These are phyloP conservation scores for Kodamaea lidongshanica DNA, from an alignment of 805 yeast genomes.

Conservation along the genomic window DNA sequence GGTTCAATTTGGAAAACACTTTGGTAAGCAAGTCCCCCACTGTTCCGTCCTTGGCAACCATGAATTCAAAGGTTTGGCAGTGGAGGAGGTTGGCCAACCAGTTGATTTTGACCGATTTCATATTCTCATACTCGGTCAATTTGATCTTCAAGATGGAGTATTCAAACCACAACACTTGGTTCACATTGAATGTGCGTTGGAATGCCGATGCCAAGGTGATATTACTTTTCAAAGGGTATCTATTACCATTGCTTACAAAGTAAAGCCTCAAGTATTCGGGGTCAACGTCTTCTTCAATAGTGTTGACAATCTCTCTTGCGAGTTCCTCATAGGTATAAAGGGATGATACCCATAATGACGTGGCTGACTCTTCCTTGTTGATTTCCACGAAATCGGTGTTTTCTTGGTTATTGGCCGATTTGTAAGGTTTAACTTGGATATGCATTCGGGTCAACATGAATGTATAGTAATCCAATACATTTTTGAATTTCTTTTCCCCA, in stretches of 20 bases:
- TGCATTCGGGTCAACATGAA: conserved; percentile 58
- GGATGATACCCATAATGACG: conserved; percentile 67
- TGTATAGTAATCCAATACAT: conserved; percentile 42
- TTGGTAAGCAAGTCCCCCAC: conserved; percentile 52
- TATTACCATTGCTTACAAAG: conserved; percentile 53
- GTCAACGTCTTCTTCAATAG: conserved; percentile 41
- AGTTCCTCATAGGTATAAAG: conserved; percentile 53
- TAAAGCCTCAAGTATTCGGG: conserved; percentile 62
- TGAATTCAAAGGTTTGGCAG: conserved; percentile 60
- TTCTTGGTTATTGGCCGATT: conserved; percentile 40
- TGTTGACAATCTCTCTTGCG: conserved; percentile 53
- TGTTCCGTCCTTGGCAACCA: conserved; percentile 58
- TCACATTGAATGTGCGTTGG: conserved; percentile 38
- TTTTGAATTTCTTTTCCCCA: conserved; percentile 14
- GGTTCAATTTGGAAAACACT: conserved; percentile 48
- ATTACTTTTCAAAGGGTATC: conserved; percentile 39
- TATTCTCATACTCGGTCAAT: conserved; percentile 68
- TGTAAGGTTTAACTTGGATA: conserved; percentile 44
- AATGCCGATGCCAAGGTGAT: conserved; percentile 36
- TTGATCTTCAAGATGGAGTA: conserved; percentile 76
- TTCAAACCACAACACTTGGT: conserved; percentile 45
- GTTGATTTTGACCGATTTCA: conserved; percentile 56
- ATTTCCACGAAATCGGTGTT: conserved; percentile 40
- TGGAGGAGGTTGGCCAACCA: conserved; percentile 72
- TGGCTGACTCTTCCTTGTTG: conserved; percentile 18